Evolutionary conservation across 768 basidiomycete species (phyloP), one percentile per base, ranked within the genome.

Genomic region (Rhodotorula sphaerocarpa): DNA sequence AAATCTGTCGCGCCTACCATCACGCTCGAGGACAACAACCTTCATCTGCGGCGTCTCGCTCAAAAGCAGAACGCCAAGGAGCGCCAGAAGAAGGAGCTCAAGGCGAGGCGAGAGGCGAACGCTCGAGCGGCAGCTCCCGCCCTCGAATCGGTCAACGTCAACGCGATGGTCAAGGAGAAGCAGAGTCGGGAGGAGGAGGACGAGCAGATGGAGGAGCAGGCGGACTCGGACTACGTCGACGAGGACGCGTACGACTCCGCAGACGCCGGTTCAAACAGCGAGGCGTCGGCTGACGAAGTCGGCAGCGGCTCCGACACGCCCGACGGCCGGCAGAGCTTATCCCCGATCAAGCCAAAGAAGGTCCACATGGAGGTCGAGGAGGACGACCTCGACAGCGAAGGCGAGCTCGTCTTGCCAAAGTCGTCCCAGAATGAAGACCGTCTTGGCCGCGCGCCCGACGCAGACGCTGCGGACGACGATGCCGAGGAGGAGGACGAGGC

Each of bases 371-470:
- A 61, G 30, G 46, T 25, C 18, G 52, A 55, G 31, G 65, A 58
- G 42, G 59, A 21, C 30, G 59, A 61, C 30, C 30, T 65, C 21
- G 54, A 65, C 54, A 56, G 54, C 48, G 63, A 65, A 15, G 63
- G 63, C 33, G 63, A 65, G 43, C 57, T 56, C 23, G 33, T 39
- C 12, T 51, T 60, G 63, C 63, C 63, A 3, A 47, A 34, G 0
- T 65, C 63, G n/a, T 65, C 63, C 23, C 63, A 65, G 41, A 65
- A 65, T 44, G 55, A 54, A 50, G 63, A 65, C 20, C 63, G 63
- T 2, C 21, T 47, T 20, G 46, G 15, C 5, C 23, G 12, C 1
- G 43, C 34, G 31, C 31, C 46, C 3, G 41, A 43, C 21, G 41
- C 47, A 5, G 65, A 51, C 23, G 56, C 53, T 5, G 58, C 56